A percentile compares a stretch with the other conserved stretches of the same genome.
phyloP scores from a whole-genome alignment of 2,329 filamentous ascomycete genomes.

The Verticillium nubilum region DNA sequence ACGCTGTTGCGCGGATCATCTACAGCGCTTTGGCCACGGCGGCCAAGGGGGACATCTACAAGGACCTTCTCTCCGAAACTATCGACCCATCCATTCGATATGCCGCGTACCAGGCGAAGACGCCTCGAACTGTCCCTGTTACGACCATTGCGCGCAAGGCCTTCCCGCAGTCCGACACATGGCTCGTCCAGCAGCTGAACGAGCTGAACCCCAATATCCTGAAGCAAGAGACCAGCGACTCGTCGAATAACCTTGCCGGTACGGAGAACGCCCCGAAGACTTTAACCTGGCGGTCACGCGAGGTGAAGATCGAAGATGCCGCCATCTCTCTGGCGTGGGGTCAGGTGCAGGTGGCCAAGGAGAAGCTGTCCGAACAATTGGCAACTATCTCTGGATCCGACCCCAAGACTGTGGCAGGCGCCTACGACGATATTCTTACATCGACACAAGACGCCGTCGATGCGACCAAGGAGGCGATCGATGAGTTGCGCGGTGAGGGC shows the following conservation, averaged over 20 bases:
- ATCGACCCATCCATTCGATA: constrained; percentile 93
- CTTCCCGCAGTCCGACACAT: constrained; percentile 62
- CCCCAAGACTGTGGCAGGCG: constrained; percentile 67
- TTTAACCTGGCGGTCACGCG: constrained; percentile 79
- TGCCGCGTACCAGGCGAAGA: constrained; percentile 85
- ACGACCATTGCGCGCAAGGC: constrained; percentile 71
- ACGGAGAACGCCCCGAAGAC: constrained; percentile 61
- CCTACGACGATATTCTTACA: constrained; percentile 86
- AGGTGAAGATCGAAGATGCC: constrained; percentile 87
- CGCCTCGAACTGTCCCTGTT: constrained; percentile 79
- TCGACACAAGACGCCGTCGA: constrained; percentile 92
- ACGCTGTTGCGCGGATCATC: constrained; percentile 72
- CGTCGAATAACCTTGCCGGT: constrained; percentile 31
- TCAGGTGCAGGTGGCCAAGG: constrained; percentile 53
- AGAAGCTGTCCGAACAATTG: constrained; percentile 42
- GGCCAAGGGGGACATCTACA: constrained; percentile 71
- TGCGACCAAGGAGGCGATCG: constrained; percentile 86
- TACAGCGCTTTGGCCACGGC: constrained; percentile 69
- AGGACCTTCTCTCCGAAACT: constrained; percentile 77
- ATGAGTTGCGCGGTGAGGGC: constrained; percentile 80
- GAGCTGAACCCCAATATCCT: constrained; percentile 64
- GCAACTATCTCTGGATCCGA: constrained; percentile 35
- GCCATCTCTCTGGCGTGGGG: constrained; percentile 82
- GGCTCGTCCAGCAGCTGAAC: constrained; percentile 63
- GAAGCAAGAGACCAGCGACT: constrained; percentile 45